Percentiles rank a stretch among this genome's conserved stretches.
phyloP scores from a whole-genome alignment of 2,329 filamentous ascomycete genomes.

The Monilinia fructicola region DNA sequence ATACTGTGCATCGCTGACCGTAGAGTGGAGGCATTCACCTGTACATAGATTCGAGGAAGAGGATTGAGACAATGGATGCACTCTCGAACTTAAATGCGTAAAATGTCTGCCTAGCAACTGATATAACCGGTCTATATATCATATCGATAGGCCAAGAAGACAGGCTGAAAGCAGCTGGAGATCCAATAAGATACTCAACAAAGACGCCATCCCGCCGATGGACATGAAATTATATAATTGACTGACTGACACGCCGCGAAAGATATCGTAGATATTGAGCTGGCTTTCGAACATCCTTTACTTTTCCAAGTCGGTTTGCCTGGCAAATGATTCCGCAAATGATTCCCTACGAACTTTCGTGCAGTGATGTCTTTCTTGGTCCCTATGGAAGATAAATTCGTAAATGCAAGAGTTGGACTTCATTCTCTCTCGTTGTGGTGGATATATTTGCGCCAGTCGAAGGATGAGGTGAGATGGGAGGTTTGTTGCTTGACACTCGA shows the following conservation, averaged over 20 bases:
- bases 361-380: too few species aligned
- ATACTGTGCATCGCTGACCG: slow-evolving; percentile 32
- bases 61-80: slow-evolving; percentile 26
- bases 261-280: background rate
- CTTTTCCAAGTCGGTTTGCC: slow-evolving; percentile 18
- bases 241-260: background rate
- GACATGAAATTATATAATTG: background rate
- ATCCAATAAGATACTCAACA: slow-evolving; percentile 22
- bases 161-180: slow-evolving; percentile 25
- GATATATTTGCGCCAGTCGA: background rate
- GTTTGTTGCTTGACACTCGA: background rate
- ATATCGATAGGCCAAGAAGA: slow-evolving; percentile 29
- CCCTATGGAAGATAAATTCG: too few species aligned
- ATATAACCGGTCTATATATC: slow-evolving; percentile 19
- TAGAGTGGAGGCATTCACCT: slow-evolving; percentile 32
- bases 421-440: too few species aligned
- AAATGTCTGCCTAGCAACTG: slow-evolving; percentile 29
- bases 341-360: too few species aligned
- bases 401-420: too few species aligned
- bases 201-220: background rate
- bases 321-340: too few species aligned
- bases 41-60: slow-evolving; percentile 27
- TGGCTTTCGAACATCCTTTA: slow-evolving; percentile 7
- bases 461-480: background rate
- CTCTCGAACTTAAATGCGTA: slow-evolving; percentile 23